Evolutionary conservation across 305 asterid genomes (phyloP), one percentile per base, ranked within the genome.

Genomic region (Rubia peregrina): DNA sequence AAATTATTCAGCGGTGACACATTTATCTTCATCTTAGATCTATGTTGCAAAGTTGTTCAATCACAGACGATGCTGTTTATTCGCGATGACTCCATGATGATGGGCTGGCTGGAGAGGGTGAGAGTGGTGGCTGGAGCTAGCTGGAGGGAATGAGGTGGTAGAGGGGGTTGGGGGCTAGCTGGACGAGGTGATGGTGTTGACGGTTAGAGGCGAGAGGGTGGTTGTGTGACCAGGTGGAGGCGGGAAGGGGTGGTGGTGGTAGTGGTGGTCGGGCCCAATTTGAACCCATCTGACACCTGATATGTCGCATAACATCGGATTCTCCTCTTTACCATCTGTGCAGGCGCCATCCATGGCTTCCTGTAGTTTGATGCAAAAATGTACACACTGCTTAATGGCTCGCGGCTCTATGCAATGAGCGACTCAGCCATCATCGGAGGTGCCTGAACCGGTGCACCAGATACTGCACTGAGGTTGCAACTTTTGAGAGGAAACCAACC

Each of bases 231-330:
- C n/a, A n/a, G n/a, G n/a, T n/a, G n/a, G n/a, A n/a, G n/a, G n/a
- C n/a, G n/a, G n/a, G n/a, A n/a, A n/a, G n/a, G n/a, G n/a, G n/a
- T 48, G 61, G 75, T 73, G 88, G 98, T 41, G 96, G 85, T 71
- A 81, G 72, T 65, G 85, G 77, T 46, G 88, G 79, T 64, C 86
- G 24, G 55, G 72, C 44, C 86, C 89, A 44, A 86, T 80, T 71
- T 86, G 85, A 75, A 92, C 89, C 97, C 98, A 90, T 36, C 93
- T 41, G 96, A 88, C 67, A 90, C 93, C 79, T 92, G 98, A 78
- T 92, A 92, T 4, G 98, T 87, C 87, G 90, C 65, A 77, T 80
- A 84, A 67, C 80, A 88, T 80, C 85, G 77, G 65, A 90, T 75
- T 73, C 78, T 87, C 13, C 82, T 91, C 0, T 96, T 85, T 40